phyloP scores from a whole-genome alignment of 441 rosid genomes.

The Melastoma candidum region DNA sequence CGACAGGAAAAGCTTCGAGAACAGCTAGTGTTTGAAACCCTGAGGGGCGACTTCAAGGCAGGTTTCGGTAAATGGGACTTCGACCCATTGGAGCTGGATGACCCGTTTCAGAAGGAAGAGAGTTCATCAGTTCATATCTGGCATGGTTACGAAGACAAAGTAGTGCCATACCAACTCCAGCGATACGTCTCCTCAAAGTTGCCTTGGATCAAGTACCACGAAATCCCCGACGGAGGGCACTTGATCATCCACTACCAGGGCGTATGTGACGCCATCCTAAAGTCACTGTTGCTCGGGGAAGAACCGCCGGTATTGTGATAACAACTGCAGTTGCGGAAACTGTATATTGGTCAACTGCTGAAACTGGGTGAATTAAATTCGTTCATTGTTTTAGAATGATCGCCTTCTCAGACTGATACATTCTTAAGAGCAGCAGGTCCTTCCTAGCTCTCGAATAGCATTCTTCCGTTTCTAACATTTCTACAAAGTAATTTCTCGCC shows the following conservation, averaged over 20 bases:
- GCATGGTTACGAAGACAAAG: constrained; percentile 58
- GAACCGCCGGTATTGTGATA: constrained; percentile 23
- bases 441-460: not conserved
- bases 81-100: constrained; percentile 35
- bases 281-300: constrained; percentile 34
- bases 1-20: constrained; percentile 34
- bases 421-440: not conserved
- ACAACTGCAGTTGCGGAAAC: not conserved
- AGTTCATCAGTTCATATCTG: constrained; percentile 41
- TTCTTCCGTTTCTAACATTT: no score
- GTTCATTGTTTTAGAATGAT: no score
- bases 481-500: no score
- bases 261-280: constrained; percentile 32
- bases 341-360: no score
- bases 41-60: constrained; percentile 30
- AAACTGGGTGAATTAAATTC: no score
- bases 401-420: no score
- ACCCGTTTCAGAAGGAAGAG: constrained; percentile 25
- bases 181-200: constrained; percentile 29
- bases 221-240: constrained; percentile 53
- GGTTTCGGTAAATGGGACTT: constrained; percentile 51
- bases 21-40: constrained; percentile 31
- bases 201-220: constrained; percentile 47
- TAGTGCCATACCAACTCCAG: constrained; percentile 48
- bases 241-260: constrained; percentile 43